Evolutionary conservation across 352 stramenopile species (phyloP), one percentile per base, ranked within the genome.

Genomic region (Phytophthora chlamydospora): DNA sequence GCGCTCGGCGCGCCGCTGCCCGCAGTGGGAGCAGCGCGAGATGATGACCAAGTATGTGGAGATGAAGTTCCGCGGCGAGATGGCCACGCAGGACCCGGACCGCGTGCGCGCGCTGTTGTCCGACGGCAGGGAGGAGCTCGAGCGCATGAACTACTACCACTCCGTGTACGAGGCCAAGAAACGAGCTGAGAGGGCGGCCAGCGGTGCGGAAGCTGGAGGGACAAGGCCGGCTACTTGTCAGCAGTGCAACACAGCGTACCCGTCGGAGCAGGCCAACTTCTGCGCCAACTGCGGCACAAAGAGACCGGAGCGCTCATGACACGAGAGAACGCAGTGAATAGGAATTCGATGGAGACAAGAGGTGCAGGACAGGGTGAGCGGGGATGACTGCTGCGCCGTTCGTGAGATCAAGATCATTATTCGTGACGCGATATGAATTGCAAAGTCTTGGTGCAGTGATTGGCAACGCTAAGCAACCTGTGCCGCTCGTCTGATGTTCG

Each of bases 121-220:
- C 14, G 83, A 96, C 39, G 83, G 68, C 8, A 66, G 56, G 19
- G 87, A 96, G 61, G 85, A 96, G 55, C 77, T 96, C 17, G 76
- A 88, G 33, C 85, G 78, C 17, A 96, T 96, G 87, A 75, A 94
- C 32, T 96, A 94, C 57, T 96, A 91, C 54, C 87, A 96, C 66
- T 88, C 80, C 2, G 71, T 96, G 34, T 94, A 92, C 57, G 66
- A 82, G 47, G 66, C 76, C 19, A 92, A 91, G 53, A 70, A 91
- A 48, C 63, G 62, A 17, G 57, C 75, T 27, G 43, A 73, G 35
- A 47, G 49, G 10, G 32, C 38, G 4, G 36, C 52, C 27, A 19
- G 19, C 44, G 34, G 13, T 7, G 41, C 10, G 12, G 47, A 1
- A 31, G 13, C 3, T 12, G 17, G 11, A 58, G 33, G 7, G 42